Base-by-base conservation (phyloP, 768 basidiomycete species). In the Boletellus ananas region DNA sequence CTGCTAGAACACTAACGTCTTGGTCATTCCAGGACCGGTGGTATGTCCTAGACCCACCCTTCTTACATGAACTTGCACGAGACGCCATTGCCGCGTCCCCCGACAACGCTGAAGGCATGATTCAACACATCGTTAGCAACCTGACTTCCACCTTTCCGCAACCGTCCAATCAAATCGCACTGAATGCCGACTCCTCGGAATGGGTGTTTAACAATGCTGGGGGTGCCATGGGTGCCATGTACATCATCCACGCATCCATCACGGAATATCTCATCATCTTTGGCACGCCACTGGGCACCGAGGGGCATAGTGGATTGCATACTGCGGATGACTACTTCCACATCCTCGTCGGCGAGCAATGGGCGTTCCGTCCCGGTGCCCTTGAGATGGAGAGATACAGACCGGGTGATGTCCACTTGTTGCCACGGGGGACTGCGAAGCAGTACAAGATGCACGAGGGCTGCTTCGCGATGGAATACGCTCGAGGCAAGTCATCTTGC, bases 381-480 rank as follows among this genome's bases (percentile, higher is more conserved):
- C 73, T 97, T 21, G 83, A 86, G 59, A 89, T 82, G 80, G 93
- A 97, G 79, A 72, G 80, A 18, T 99, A 99, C 67, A 70, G 74
- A 5, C 72, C 93, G 0, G 96, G 96, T 3, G 83, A 79, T 46
- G 87, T 96, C 3, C 91, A 99, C 68, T 77, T 86, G 63, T 74
- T 98, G 49, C 84, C 77, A 10, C 74, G 95, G 34, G 93, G 93
- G 5, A 78, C 80, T 3, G 86, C 83, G 49, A 97, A 96, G 75
- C 96, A 99, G 70, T 98, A 98, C 72, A 95, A 94, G 69, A 94
- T 97, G 89, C 91, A 91, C 62, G 81, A 94, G 52, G 94, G 92
- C 13, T 95, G 91, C 66, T 98, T 91, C 67, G 96, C 96, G 8
- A 71, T 99, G 56, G 96, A 99, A 69, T 94, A 95, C 59, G 95